Evolutionary conservation across 306 rosid species (phyloP), one percentile per base, ranked within the genome.

Genomic region (Lupinus albus): DNA sequence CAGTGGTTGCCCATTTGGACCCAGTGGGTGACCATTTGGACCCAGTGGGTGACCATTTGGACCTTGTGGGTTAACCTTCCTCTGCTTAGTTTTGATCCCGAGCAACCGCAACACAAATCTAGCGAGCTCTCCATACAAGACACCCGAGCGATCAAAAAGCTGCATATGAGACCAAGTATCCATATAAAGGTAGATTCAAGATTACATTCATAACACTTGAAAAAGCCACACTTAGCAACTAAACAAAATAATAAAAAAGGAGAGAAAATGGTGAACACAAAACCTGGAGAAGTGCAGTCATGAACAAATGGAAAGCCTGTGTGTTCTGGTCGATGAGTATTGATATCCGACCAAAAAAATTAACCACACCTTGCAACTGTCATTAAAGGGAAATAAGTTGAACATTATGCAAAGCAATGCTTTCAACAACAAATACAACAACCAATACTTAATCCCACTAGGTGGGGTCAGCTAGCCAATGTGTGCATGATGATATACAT

Each of bases 241-340:
- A 15, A 69, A 21, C 46, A 75, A 41, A 60, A 62, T 20, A 63
- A 58, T 39, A n/a, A 45, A 45, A 62, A 30, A 64, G 64, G 20
- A 68, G 28, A 76, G 46, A 66, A 15, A 63, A 38, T 30, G 47
- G 55, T 2, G 72, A 72, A 71, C 41, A 53, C 11, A 61, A 76
- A 52, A 93, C 99, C 99, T 93, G 99, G 76, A 93, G 97, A 64
- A 93, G 81, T 60, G 99, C 99, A 7, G 90, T 83, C 97, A 93
- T 90, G 85, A 93, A 93, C 86, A 93, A 11, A 78, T 93, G 97
- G 81, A 93, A 82, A 45, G 99, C 99, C 80, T 93, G 99, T 10
- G 99, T 93, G 74, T 93, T 93, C 79, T 93, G 99, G 67, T 93
- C 99, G 49, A 93, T 84, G 45, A 93, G 99, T 70, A 93, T 86